Conservation (phyloP, 768 basidiomycete genomes). For the Suillus subluteus region DNA sequence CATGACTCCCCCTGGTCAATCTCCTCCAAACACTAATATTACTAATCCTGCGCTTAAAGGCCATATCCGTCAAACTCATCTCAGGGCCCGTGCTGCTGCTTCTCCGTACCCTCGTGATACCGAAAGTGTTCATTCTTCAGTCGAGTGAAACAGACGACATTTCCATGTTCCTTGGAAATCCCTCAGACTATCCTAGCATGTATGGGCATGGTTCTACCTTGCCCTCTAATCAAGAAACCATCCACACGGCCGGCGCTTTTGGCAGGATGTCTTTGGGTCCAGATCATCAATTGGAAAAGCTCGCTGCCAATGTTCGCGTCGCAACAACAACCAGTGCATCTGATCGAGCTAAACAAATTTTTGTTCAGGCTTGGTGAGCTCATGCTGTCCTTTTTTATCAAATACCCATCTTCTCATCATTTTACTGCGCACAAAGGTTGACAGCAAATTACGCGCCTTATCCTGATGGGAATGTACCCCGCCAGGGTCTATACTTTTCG, state of each 20-base stretch:
- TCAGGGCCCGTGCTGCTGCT: slow-evolving; percentile 77
- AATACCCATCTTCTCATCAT: slow-evolving; percentile 22
- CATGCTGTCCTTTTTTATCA: slow-evolving; percentile 21
- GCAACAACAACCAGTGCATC: slow-evolving; percentile 92
- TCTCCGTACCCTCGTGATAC: slow-evolving; percentile 88
- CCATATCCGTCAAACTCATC: slow-evolving; percentile 74
- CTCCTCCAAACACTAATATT: slow-evolving; percentile 77
- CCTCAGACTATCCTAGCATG: slow-evolving; percentile 70
- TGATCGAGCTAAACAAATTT: slow-evolving; percentile 89
- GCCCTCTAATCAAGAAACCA: slow-evolving; percentile 45
- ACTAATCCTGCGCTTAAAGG: slow-evolving; percentile 77
- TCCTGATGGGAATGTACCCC: slow-evolving; percentile 90
- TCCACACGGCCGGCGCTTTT: slow-evolving; percentile 75
- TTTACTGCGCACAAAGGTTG: slow-evolving; percentile 55
- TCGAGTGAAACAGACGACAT: slow-evolving; percentile 90
- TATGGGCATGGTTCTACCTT: slow-evolving; percentile 50
- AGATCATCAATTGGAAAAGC: slow-evolving; percentile 82
- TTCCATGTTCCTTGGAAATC: slow-evolving; percentile 68
- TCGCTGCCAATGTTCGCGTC: slow-evolving; percentile 84
- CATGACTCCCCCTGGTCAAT: slow-evolving; percentile 55
- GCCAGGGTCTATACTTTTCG: slow-evolving; percentile 93
- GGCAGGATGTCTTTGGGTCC: slow-evolving; percentile 75
- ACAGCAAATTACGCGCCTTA: slow-evolving; percentile 90
- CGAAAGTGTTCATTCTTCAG: slow-evolving; percentile 84
- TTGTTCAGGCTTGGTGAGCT: slow-evolving; percentile 88